Percentiles rank a stretch among this genome's conserved stretches.
These are phyloP conservation scores for Pichia eremophila DNA, from an alignment of 805 yeast species.

Conservation along the genomic window DNA sequence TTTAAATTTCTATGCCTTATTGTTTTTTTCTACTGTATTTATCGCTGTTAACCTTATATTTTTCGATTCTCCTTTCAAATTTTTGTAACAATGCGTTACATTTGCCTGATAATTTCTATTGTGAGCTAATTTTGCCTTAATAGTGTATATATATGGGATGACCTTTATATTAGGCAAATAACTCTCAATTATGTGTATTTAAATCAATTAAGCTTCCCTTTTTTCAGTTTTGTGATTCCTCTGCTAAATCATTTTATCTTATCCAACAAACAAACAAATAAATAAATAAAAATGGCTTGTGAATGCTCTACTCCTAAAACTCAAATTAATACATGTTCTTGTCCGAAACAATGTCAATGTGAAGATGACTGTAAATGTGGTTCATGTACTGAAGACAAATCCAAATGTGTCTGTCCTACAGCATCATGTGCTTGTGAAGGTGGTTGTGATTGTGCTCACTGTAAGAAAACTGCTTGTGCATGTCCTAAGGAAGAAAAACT, in stretches of 20 bases:
- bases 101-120: neutral
- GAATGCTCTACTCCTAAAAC: neutral
- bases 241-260: too few relatives aligned
- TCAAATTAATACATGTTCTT: slow-evolving; percentile 1
- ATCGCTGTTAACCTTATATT: too few relatives aligned
- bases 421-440: slow-evolving; percentile 5
- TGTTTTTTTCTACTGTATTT: too few relatives aligned
- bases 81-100: neutral
- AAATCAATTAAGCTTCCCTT: neutral
- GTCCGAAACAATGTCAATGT: slow-evolving; percentile 8
- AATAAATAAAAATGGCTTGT: neutral
- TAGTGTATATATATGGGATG: neutral
- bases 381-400: slow-evolving; percentile 4
- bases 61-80: neutral
- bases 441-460: slow-evolving; percentile 4
- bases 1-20: slow-evolving; percentile 3
- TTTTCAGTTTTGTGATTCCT: too few relatives aligned
- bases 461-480: neutral
- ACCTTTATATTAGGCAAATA: neutral
- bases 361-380: slow-evolving; percentile 6
- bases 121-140: neutral
- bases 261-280: neutral
- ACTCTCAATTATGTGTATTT: neutral
- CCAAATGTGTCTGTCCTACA: slow-evolving; percentile 6
- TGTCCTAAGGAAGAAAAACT: neutral